A percentile compares a stretch with the other conserved stretches of the same genome.
Conservation (phyloP, 2,329 filamentous ascomycete genomes). For the Chalara sp. region DNA sequence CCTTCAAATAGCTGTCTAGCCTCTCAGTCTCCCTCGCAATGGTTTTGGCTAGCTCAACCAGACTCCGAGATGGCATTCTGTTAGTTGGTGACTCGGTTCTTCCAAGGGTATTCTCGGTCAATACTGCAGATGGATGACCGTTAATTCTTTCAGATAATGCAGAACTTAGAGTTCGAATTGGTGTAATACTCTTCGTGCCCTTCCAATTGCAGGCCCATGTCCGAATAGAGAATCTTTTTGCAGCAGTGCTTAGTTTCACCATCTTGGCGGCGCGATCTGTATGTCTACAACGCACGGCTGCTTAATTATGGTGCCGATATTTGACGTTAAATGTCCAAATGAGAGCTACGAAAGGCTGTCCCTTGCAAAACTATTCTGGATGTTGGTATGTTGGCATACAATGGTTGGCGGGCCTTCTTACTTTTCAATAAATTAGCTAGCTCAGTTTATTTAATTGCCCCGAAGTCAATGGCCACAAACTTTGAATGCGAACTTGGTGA, state of each 20-base stretch:
- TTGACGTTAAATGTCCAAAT: not conserved
- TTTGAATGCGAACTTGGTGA: too few relatives aligned
- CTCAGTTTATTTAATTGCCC: not conserved
- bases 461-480: too few relatives aligned
- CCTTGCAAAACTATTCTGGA: not conserved
- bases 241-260: not conserved
- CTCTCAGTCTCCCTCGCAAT: conserved; percentile 43
- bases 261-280: not conserved
- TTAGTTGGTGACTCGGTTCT: not conserved
- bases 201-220: not conserved
- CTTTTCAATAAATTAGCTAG: not conserved
- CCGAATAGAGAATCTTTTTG: not conserved
- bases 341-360: not conserved
- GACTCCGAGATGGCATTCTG: conserved; percentile 22
- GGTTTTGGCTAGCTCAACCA: conserved; percentile 39
- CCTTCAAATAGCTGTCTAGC: conserved; percentile 40
- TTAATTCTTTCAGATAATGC: not conserved
- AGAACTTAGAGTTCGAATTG: not conserved
- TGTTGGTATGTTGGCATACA: not conserved
- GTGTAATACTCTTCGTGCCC: not conserved
- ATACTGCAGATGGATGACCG: not conserved
- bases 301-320: not conserved
- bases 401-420: not conserved
- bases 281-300: not conserved
- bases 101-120: not conserved